These are phyloP conservation scores for Psidium friedrichsthalianum DNA, from an alignment of 345 rosid species.

Conservation along the genomic window DNA sequence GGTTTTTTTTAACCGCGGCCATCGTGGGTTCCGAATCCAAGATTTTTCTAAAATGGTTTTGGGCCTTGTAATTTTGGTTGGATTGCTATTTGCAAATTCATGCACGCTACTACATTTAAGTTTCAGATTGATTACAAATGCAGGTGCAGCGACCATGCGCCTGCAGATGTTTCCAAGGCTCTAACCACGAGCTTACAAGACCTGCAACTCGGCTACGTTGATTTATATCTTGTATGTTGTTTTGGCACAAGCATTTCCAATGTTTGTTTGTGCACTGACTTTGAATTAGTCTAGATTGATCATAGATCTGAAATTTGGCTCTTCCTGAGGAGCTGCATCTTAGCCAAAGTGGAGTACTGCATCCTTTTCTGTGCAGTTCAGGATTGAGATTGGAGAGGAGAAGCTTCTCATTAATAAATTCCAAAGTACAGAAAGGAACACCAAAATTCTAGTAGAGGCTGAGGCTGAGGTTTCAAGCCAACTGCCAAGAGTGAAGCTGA, in stretches of 20 bases:
- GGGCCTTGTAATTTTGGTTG: not conserved
- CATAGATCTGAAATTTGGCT: not conserved
- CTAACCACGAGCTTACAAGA: constrained; percentile 27
- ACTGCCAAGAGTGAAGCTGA: not conserved
- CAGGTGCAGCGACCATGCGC: constrained; percentile 43
- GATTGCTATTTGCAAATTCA: not conserved
- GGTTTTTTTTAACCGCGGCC: not conserved
- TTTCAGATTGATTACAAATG: not conserved
- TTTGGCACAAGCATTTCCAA: not conserved
- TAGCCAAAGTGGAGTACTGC: not conserved
- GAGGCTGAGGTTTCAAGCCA: not conserved
- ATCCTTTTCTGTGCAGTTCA: not conserved
- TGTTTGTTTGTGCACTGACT: not conserved
- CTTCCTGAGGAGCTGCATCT: not conserved
- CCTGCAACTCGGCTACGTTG: constrained; percentile 41
- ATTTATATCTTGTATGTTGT: constrained; percentile 33
- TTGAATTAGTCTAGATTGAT: not conserved
- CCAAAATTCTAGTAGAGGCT: not conserved
- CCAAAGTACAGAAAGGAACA: not conserved
- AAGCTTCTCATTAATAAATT: not conserved
- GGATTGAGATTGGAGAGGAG: not conserved
- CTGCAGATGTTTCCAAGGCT: constrained; percentile 44
- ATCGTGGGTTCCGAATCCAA: not conserved
- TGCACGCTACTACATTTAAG: not conserved
- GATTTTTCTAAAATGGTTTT: not conserved